Conservation (phyloP, 2,329 filamentous ascomycete species). For the Nannizzia gypsea region DNA sequence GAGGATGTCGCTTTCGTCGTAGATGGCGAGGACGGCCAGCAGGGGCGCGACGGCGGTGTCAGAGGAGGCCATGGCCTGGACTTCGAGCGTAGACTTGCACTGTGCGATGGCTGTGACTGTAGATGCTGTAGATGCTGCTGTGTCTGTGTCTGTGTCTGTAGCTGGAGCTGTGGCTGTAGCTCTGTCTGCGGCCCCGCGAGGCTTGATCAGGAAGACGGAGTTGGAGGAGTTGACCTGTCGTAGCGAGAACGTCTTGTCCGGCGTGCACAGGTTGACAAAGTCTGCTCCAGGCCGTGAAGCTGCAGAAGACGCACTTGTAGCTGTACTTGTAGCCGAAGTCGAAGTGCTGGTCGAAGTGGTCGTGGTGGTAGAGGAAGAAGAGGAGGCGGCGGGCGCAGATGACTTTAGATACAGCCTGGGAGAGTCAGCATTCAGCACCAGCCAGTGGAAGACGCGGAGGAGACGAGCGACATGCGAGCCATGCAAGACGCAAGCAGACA, state of each 20-base stretch:
- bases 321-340: not conserved
- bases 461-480: too few relatives aligned
- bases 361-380: not conserved
- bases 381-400: not conserved
- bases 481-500: too few relatives aligned
- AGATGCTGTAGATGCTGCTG: too few relatives aligned
- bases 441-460: not conserved
- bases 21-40: not conserved
- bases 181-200: conserved; percentile 14
- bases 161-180: too few relatives aligned
- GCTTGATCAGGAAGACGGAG: conserved; percentile 45
- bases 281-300: conserved; percentile 13
- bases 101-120: conserved; percentile 36
- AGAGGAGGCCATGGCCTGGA: conserved; percentile 19
- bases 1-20: not conserved
- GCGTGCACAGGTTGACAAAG: conserved; percentile 48
- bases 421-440: not conserved
- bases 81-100: conserved; percentile 36
- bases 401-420: not conserved
- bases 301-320: not conserved
- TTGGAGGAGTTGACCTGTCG: conserved; percentile 57
- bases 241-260: conserved; percentile 45
- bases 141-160: conserved; percentile 15
- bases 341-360: too few relatives aligned
- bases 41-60: not conserved